phyloP scores from a whole-genome alignment of 495 filamentous ascomycete genomes.

The Penicillium paxilli region DNA sequence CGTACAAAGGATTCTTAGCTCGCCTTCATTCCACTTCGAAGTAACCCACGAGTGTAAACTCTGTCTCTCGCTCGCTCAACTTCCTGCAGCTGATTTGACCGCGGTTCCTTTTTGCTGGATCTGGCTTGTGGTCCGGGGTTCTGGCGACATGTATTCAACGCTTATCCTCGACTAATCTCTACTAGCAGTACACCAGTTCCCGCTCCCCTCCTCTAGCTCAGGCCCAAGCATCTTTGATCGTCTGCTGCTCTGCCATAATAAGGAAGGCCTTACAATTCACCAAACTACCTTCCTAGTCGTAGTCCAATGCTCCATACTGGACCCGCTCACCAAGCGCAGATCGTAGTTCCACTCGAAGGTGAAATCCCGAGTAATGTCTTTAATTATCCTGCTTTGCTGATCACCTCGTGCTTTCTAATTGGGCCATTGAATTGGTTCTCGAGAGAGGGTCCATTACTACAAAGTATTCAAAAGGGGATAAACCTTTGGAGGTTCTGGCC shows the following conservation, averaged over 20 bases:
- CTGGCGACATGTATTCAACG: not conserved
- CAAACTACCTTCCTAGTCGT: not conserved
- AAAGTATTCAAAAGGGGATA: too few relatives aligned
- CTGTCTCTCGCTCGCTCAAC: not conserved
- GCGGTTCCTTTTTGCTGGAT: not conserved
- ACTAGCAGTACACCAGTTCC: not conserved
- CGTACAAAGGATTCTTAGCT: not conserved
- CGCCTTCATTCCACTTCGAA: not conserved
- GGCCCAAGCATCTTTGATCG: slow-evolving; percentile 20
- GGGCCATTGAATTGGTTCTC: not conserved
- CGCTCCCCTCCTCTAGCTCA: slow-evolving; percentile 2
- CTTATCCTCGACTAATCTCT: not conserved
- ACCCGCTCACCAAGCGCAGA: slow-evolving; percentile 13
- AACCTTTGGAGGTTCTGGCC: not conserved
- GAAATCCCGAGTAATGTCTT: not conserved
- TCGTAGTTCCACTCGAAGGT: slow-evolving; percentile 16
- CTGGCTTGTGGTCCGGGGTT: not conserved
- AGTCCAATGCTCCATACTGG: slow-evolving; percentile 10
- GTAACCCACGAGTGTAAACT: not conserved
- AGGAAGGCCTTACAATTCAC: not conserved
- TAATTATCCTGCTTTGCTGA: not conserved
- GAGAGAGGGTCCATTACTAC: too few relatives aligned
- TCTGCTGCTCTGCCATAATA: slow-evolving; percentile 3
- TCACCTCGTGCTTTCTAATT: not conserved
- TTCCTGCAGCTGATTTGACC: not conserved